phyloP scores from a whole-genome alignment of 2,329 filamentous ascomycete species.

The Alternaria angustiovoidea region DNA sequence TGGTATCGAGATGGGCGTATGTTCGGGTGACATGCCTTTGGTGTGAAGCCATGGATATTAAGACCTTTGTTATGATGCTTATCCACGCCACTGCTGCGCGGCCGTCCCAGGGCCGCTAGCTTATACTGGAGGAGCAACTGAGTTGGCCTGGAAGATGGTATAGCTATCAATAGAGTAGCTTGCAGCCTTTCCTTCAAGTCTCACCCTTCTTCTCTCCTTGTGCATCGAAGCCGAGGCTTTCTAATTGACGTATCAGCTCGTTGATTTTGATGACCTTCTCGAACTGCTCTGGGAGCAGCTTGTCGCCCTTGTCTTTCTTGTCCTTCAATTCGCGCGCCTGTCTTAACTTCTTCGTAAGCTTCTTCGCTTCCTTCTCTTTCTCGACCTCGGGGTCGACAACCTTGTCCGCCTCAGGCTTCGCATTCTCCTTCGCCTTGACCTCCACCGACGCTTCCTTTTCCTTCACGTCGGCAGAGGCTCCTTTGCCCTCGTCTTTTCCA shows the following conservation, averaged over 20 bases:
- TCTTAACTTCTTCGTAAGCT: conserved; percentile 91
- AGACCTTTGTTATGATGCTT: not conserved
- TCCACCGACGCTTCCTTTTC: conserved; percentile 31
- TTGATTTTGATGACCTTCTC: conserved; percentile 98
- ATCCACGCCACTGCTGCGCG: not conserved
- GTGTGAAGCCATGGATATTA: not conserved
- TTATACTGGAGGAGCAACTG: not conserved
- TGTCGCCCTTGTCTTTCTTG: conserved; percentile 88
- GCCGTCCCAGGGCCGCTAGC: not conserved
- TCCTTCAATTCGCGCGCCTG: conserved; percentile 89
- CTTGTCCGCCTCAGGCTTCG: conserved; percentile 34
- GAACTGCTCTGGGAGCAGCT: conserved; percentile 89
- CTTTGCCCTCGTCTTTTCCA: conserved; percentile 62
- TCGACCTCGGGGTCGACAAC: conserved; percentile 74
- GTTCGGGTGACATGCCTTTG: not conserved
- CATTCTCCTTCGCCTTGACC: conserved; percentile 19
- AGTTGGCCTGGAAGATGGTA: not conserved
- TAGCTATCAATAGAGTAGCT: not conserved
- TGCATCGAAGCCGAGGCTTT: conserved; percentile 81
- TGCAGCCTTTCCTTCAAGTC: conserved; percentile 29
- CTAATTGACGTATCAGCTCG: conserved; percentile 88
- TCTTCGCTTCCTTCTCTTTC: conserved; percentile 90
- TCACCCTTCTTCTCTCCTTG: conserved; percentile 71
- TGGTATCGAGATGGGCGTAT: not conserved
- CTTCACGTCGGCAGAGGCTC: conserved; percentile 37